Conservation (phyloP, 1,139 yeast species). For the Magnusiomyces suaveolens region DNA sequence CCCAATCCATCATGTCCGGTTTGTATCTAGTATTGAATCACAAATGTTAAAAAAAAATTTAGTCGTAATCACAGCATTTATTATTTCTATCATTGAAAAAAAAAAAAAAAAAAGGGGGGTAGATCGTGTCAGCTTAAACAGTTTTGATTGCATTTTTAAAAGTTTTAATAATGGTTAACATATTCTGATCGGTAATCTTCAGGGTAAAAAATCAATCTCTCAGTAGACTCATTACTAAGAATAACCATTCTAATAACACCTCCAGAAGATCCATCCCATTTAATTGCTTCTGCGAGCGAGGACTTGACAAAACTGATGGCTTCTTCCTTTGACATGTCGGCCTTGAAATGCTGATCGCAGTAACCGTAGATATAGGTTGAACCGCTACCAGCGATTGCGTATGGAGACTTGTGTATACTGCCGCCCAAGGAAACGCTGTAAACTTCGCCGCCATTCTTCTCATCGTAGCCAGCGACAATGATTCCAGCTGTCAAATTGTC, state of each 20-base stretch:
- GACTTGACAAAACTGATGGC: constrained; percentile 53
- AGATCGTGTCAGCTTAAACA: no score
- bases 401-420: constrained; percentile 82
- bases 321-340: constrained; percentile 73
- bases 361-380: constrained; percentile 93
- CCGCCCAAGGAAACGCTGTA: constrained; percentile 94
- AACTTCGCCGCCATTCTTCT: constrained; percentile 72
- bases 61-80: no score
- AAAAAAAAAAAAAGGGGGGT: no score
- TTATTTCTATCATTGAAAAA: no score
- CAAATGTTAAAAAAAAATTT: no score
- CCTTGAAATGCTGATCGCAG: constrained; percentile 78
- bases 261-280: constrained; percentile 98
- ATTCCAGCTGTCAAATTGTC: constrained; percentile 84
- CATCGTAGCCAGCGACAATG: constrained; percentile 93
- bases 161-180: constrained; percentile 4
- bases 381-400: constrained; percentile 96
- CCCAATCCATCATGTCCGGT: no score
- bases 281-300: constrained; percentile 86
- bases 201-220: constrained; percentile 80
- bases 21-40: no score
- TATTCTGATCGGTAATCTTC: constrained; percentile 49
- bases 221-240: constrained; percentile 75
- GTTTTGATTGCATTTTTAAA: no score
- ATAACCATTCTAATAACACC: constrained; percentile 96